These are phyloP conservation scores for Fusarium beomiforme DNA, from an alignment of 2,329 filamentous ascomycete species.

Conservation along the genomic window DNA sequence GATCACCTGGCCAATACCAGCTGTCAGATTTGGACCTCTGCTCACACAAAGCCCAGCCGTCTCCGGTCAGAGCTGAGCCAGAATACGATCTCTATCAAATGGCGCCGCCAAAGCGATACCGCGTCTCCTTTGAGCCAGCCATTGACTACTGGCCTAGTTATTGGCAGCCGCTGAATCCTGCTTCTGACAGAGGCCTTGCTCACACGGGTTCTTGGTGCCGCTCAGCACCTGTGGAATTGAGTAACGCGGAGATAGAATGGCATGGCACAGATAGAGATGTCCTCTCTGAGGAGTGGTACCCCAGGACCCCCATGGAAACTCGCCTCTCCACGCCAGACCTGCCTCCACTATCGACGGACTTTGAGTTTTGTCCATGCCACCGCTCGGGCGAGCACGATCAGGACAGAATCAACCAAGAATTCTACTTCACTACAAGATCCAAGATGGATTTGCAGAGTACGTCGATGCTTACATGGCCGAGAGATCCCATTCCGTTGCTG, in stretches of 20 bases:
- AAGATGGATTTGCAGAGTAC: constrained; percentile 41
- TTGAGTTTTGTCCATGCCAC: constrained; percentile 40
- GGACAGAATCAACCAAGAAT: constrained; percentile 32
- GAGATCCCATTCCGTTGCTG: not conserved
- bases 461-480: not conserved
- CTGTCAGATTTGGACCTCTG: not conserved
- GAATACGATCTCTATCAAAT: not conserved
- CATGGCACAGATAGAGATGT: not conserved
- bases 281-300: constrained; percentile 17
- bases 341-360: constrained; percentile 32
- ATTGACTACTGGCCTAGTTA: not conserved
- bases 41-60: not conserved
- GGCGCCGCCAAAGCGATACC: constrained; percentile 9
- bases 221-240: not conserved
- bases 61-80: not conserved
- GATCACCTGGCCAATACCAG: constrained; percentile 8
- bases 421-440: constrained; percentile 33
- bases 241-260: not conserved
- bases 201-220: constrained; percentile 38
- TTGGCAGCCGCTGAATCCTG: not conserved
- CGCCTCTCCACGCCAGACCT: constrained; percentile 39
- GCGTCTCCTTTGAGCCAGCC: constrained; percentile 1
- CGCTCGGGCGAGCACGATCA: constrained; percentile 9
- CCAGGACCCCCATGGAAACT: constrained; percentile 25
- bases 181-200: constrained; percentile 2